Evolutionary conservation across 2,329 filamentous ascomycete genomes (phyloP), one percentile per base, ranked within the genome.

Genomic region (Cladosporium sp.): DNA sequence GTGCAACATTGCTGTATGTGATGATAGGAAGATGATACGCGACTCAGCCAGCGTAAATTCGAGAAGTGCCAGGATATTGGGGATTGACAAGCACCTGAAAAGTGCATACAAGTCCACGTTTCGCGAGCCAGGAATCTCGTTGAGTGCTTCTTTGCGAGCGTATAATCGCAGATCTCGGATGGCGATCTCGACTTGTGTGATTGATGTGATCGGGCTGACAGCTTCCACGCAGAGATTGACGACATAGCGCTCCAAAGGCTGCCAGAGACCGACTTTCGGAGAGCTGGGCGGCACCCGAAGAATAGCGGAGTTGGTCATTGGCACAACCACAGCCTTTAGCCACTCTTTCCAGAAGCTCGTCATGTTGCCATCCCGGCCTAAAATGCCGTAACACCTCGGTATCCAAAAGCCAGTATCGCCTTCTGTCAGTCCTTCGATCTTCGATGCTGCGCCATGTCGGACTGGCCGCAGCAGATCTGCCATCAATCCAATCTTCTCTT

Each of bases 301-400:
- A 34, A 99, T 84, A 15, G 85, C 88, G 24, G 94, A 92, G 75
- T 96, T 93, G 1, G 89, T 93, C 95, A 98, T 99, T 32, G 95
- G 95, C 26, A 97, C 92, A n/a, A 95, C 84, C 11, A 98, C 86
- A 7, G 94, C 93, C 78, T 92, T 90, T 58, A 99, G 85, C 95
- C 95, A 99, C 77, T 99, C 95, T 78, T 98, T 98, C 93, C 94
- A 99, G 80, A 99, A 98, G 36, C 88, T 87, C 70, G 93, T 93
- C 80, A 96, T 86, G 67, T 88, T 90, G 14, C 85, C 84, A 76
- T 99, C 95, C 68, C 92, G 87, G 38, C 95, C 95, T 68, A 99
- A 84, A 68, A 99, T 90, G 66, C 95, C 95, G 75, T 96, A 99
- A 1, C 94, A 93, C 70, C 95, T 87, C 21, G 95, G 95, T 60